These are phyloP conservation scores for Guadua angustifolia DNA, from an alignment of 176 grass and related monocot genomes.

Conservation along the genomic window DNA sequence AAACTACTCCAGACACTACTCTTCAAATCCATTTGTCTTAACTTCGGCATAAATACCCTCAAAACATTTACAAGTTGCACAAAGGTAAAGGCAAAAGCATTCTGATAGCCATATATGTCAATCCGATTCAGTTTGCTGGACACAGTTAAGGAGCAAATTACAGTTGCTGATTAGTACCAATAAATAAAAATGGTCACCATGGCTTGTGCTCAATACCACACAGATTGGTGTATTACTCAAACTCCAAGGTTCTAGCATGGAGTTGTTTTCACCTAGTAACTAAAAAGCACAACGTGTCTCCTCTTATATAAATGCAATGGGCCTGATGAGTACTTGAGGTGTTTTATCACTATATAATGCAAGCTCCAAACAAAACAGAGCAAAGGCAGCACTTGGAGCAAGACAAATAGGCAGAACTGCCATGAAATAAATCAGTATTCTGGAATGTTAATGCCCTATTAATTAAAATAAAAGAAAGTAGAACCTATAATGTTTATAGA, in stretches of 20 bases:
- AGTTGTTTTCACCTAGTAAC: constrained; percentile 4
- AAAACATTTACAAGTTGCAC: constrained; percentile 18
- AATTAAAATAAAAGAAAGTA: constrained; percentile 22
- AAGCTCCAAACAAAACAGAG: constrained; percentile 3
- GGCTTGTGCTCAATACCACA: neutral
- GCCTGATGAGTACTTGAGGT: neutral
- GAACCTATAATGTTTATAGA: neutral
- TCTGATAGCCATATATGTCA: neutral
- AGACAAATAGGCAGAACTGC: neutral
- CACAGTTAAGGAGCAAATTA: neutral
- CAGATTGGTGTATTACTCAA: neutral
- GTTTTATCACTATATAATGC: neutral
- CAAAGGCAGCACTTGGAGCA: neutral
- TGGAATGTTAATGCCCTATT: neutral
- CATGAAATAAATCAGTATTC: neutral
- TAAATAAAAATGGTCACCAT: neutral
- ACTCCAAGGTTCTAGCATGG: neutral
- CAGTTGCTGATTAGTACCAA: neutral
- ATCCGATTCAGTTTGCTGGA: neutral
- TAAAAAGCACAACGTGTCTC: neutral
- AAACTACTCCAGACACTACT: neutral
- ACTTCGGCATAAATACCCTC: neutral
- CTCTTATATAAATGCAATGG: constrained; percentile 1
- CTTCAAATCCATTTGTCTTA: neutral
- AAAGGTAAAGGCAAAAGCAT: neutral